Base-by-base conservation (phyloP, 805 yeast genomes). In the Wickerhamiella australiensis region DNA sequence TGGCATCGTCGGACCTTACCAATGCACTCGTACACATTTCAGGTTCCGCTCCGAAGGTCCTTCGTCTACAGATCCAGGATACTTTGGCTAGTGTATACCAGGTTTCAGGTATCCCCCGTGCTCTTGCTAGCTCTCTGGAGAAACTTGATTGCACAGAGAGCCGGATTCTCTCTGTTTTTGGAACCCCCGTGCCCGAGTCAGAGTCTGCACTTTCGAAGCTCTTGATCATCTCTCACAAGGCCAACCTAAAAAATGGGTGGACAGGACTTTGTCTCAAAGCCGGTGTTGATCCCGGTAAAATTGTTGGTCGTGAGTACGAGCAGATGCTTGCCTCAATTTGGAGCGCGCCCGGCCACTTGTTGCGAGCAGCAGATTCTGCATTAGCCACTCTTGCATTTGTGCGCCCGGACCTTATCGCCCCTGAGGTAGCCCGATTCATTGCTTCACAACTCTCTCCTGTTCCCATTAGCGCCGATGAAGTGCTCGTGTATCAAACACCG, bases 181-280 rank as follows among this genome's bases (percentile, higher is more conserved):
- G 42, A 9, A 45, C 47, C 9, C 42, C 47, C 11, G 23, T 23
- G 25, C n/a, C 33, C n/a, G 43, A 46, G 3, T 22, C 49, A 4
- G 43, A 35, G 21, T 31, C 17, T 13, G 49, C 49, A 3, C 48
- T 80, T 13, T 53, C 71, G 17, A 64, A 69, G 8, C 52, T 70
- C 15, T 58, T 79, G 15, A 60, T 77, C 21, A 54, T 73, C 5
- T 56, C 73, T 15, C 82, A 80, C 57, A 71, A 69, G 52, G 60
- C 76, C n/a, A 54, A 64, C 42, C 51, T 63, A 54, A 66, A 69
- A 61, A 66, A 74, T 52, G 80, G 82, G 1, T 90, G 97, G 97
- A 82, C 86, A 29, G 83, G 83, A 0, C 64, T 86, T 38, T 79
- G 79, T 33, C 75, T 80, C 57, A 68, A 75, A 42, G 73, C 82